Conservation (phyloP, 441 rosid species). For the Populus tomentosa region DNA sequence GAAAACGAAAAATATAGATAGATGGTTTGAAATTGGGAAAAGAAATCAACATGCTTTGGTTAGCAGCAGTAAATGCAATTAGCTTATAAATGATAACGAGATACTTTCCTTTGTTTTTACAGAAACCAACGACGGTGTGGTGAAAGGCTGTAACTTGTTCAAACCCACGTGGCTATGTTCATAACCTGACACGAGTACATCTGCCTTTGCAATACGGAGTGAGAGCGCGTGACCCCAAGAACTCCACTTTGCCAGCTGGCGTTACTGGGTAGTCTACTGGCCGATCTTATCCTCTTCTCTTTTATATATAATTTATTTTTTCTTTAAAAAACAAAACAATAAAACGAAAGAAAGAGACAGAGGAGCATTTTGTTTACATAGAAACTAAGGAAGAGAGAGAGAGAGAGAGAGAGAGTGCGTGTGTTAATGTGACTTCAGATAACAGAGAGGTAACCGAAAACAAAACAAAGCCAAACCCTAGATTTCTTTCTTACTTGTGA, state of each 20-base stretch:
- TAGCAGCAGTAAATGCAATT: neutral
- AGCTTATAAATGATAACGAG: neutral
- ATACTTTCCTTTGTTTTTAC: neutral
- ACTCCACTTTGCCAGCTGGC: slow-evolving; percentile 55
- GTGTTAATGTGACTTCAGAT: slow-evolving; percentile 21
- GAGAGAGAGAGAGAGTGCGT: neutral
- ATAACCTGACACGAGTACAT: slow-evolving; percentile 10
- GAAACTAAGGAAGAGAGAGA: neutral
- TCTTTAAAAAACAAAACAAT: neutral
- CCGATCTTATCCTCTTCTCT: slow-evolving; percentile 70
- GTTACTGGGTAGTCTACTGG: slow-evolving; percentile 42
- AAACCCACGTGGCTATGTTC: neutral
- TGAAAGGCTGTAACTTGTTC: neutral
- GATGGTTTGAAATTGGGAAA: too few species aligned
- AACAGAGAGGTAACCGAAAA: slow-evolving; percentile 25
- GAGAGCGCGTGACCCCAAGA: slow-evolving; percentile 38
- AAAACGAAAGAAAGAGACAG: neutral
- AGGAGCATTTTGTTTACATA: neutral
- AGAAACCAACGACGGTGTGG: neutral
- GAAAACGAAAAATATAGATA: neutral
- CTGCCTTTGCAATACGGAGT: slow-evolving; percentile 8
- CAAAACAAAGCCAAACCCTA: slow-evolving; percentile 40
- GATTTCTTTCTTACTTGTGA: slow-evolving; percentile 28
- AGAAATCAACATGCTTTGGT: too few species aligned
- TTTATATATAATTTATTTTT: neutral